A percentile compares a stretch with the other conserved stretches of the same genome.
phyloP scores from a whole-genome alignment of 805 yeast species.

The Grigorovia humatica region DNA sequence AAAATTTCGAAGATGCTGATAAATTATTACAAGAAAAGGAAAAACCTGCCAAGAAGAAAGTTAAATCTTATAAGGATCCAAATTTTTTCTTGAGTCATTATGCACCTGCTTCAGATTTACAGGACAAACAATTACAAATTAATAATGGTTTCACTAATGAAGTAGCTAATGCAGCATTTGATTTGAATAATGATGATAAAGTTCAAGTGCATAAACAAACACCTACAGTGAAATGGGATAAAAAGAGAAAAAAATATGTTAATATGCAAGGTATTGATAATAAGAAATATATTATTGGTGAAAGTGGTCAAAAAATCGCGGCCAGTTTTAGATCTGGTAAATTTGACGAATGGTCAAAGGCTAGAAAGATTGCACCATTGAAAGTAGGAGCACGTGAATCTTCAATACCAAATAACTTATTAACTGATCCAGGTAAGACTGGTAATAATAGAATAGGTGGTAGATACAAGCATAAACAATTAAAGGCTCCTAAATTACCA shows the following conservation, averaged over 20 bases:
- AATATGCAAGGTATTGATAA: slow-evolving; percentile 65
- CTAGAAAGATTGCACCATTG: slow-evolving; percentile 44
- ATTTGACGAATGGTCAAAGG: slow-evolving; percentile 83
- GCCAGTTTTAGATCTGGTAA: slow-evolving; percentile 87
- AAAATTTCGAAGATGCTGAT: slow-evolving; percentile 35
- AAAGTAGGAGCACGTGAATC: slow-evolving; percentile 48
- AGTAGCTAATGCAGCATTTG: slow-evolving; percentile 81
- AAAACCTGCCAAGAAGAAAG: slow-evolving; percentile 20
- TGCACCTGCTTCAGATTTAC: slow-evolving; percentile 71
- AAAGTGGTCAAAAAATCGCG: slow-evolving; percentile 85
- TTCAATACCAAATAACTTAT: slow-evolving; percentile 25
- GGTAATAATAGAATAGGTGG: slow-evolving; percentile 26
- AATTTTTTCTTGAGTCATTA: slow-evolving; percentile 76
- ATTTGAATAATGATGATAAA: slow-evolving; percentile 69
- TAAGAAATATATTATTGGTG: slow-evolving; percentile 84
- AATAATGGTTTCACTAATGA: slow-evolving; percentile 64
- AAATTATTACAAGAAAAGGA: slow-evolving; percentile 20
- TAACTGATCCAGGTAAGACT: slow-evolving; percentile 22
- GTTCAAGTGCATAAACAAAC: slow-evolving; percentile 56
- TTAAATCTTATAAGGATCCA: slow-evolving; percentile 61
- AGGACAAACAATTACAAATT: slow-evolving; percentile 63
- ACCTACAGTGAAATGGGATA: slow-evolving; percentile 79
- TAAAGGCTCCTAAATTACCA: slow-evolving; percentile 80
- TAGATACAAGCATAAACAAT: slow-evolving; percentile 61
- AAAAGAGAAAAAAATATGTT: slow-evolving; percentile 80